Base-by-base conservation (phyloP, 441 rosid species). In the Daphne laureola region DNA sequence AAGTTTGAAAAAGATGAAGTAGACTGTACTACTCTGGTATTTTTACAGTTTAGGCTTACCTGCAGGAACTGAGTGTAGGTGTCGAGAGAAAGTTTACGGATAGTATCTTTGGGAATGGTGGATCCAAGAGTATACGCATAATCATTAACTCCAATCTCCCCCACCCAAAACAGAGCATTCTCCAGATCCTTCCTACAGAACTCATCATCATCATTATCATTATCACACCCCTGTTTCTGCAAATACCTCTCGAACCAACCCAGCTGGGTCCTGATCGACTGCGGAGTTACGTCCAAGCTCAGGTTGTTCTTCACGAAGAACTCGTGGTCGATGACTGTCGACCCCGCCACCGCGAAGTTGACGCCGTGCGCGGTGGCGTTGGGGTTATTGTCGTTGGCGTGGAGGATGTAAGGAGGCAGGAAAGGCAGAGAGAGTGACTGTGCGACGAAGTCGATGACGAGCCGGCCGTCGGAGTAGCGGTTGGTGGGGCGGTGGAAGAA, bases 381-480 rank as follows among this genome's bases (percentile, higher is more conserved):
- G 38, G 4, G 38, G 18, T 64, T n/a, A n/a, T n/a, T 54, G 9
- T 65, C 57, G 18, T 61, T 60, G 49, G 56, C 60, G 53, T 49
- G 3, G 15, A 62, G 87, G n/a, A n/a, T n/a, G 53, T 81, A 92
- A 12, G 98, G 91, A 18, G 91, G 92, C 47, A 86, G 65, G 71
- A 66, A 84, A 0, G 98, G 96, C 51, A 88, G 54, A 17, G 76
- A 66, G 56, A 91, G 65, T 2, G 84, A 36, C 53, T 88, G 72
- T 6, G 95, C 78, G 15, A 86, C 79, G 59, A 92, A 92, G 67
- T 92, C 98, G 25, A 92, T 88, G 63, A 84, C 73, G 11, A 92
- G 85, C 9, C 96, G 74, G 0, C 98, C 98, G 40, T 92, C 96
- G 9, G 98, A 81, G 85, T 88, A 92, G 15, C 96, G 80, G 76